These are phyloP conservation scores for Pseudotsuga menziesii DNA, from an alignment of 75 land plant species.

Conservation along the genomic window DNA sequence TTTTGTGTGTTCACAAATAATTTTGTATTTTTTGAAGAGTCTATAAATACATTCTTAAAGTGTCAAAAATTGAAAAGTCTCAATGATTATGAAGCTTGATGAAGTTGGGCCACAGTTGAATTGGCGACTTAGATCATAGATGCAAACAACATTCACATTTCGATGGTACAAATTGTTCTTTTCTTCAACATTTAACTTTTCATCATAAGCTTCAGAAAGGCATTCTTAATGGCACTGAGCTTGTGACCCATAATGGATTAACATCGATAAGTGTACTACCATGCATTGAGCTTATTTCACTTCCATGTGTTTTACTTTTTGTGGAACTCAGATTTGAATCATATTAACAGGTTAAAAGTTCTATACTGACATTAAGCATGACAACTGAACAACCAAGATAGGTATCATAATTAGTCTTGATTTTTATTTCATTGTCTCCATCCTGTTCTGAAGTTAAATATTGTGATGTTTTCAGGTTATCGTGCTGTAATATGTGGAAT, in stretches of 20 bases:
- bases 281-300: no score
- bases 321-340: no score
- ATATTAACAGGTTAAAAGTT: no score
- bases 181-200: not conserved
- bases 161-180: not conserved
- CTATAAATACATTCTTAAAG: not conserved
- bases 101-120: not conserved
- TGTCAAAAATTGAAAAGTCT: not conserved
- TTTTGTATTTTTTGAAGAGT: no score
- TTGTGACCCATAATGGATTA: not conserved
- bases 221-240: not conserved
- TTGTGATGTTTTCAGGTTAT: conserved; percentile 51
- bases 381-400: not conserved
- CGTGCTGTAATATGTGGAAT: conserved; percentile 93
- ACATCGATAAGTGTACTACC: not conserved
- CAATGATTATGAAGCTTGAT: not conserved
- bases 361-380: not conserved
- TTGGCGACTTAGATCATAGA: not conserved
- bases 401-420: not conserved
- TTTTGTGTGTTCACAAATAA: not conserved
- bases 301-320: no score
- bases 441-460: not conserved
- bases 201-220: not conserved
- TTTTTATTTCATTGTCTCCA: not conserved
- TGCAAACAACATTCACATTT: not conserved